Percentiles rank a stretch among this genome's conserved stretches.
These are phyloP conservation scores for Mycena crocata DNA, from an alignment of 768 basidiomycete genomes.

Conservation along the genomic window DNA sequence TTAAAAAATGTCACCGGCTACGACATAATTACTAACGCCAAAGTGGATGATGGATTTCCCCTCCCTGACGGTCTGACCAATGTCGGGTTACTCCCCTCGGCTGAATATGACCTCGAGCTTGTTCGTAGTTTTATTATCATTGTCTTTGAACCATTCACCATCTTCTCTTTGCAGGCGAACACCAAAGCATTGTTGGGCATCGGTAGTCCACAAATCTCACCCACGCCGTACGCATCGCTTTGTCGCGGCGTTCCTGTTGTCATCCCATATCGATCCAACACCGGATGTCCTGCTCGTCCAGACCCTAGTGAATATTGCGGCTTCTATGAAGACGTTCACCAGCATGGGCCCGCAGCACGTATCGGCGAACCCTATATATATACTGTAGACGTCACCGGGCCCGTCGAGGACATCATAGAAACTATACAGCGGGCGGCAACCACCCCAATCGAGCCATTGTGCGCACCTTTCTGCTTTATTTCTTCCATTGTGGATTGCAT, in stretches of 20 bases:
- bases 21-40: conserved; percentile 15
- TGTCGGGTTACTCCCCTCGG: background rate
- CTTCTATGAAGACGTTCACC: conserved; percentile 18
- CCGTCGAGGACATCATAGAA: conserved; percentile 4
- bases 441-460: conserved; percentile 26
- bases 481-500: background rate
- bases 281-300: conserved; percentile 21
- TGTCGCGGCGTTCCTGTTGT: conserved; percentile 29
- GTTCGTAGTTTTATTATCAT: conserved; percentile 12
- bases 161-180: conserved; percentile 15
- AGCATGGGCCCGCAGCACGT: conserved; percentile 27
- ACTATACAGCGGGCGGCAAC: conserved; percentile 16
- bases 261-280: conserved; percentile 18
- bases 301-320: conserved; percentile 14
- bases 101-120: conserved; percentile 21
- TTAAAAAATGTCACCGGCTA: conserved; percentile 15
- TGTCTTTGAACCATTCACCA: background rate
- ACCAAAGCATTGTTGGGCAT: conserved; percentile 28
- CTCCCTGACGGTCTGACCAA: conserved; percentile 18
- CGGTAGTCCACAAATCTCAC: conserved; percentile 26
- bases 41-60: conserved; percentile 21
- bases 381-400: conserved; percentile 10
- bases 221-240: conserved; percentile 25
- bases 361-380: conserved; percentile 28
- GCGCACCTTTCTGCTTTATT: background rate